Evolutionary conservation across 2,329 filamentous ascomycete genomes (phyloP), one percentile per base, ranked within the genome.

Genomic region (Phyllosticta ampelicida): DNA sequence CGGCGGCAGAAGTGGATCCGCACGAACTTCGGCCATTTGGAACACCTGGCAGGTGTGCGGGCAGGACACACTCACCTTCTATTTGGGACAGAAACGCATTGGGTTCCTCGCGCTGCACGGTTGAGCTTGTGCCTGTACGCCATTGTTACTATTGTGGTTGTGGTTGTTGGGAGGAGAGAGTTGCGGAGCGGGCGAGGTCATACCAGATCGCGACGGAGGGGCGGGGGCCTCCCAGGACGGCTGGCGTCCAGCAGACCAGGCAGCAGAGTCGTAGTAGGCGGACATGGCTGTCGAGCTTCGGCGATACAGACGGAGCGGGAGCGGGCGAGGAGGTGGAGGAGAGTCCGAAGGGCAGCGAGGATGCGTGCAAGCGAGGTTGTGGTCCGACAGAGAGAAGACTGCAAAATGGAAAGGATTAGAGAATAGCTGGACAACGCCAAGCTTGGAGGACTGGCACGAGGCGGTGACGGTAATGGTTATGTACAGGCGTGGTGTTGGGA

Each of bases 11-110:
- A 10, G 53, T 26, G 44, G 54, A 51, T 30, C 49, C 44, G 19
- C 11, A 18, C 29, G 50, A 48, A 50, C 9, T 44, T 44, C 36
- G 36, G 36, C 11, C 36, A 44, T 44, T 44, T 44, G 36, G 23
- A 51, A 26, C 49, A 51, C 23, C 49, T 51, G 49, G 49, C 49
- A 21, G 18, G 18, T 51, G 49, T 11, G 3, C 23, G n/a, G 51
- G 18, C 20, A 28, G 11, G 21, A 53, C 19, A 28, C 10, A 53
- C 28, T 36, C 86, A 94, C 89, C 89, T 77, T 95, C 90, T 73
- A 95, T 86, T 75, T 96, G 90, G 71, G 87, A 86, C 65, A 84
- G 84, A 72, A 95, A 96, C 60, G 90, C 90, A 68, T 80, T 77
- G 60, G 82, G 80, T 61, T 95, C 89, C 64, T 92, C 88, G 54